Evolutionary conservation across 1,284 basidiomycete species (phyloP).

Genomic region (Meira nashicola): DNA sequence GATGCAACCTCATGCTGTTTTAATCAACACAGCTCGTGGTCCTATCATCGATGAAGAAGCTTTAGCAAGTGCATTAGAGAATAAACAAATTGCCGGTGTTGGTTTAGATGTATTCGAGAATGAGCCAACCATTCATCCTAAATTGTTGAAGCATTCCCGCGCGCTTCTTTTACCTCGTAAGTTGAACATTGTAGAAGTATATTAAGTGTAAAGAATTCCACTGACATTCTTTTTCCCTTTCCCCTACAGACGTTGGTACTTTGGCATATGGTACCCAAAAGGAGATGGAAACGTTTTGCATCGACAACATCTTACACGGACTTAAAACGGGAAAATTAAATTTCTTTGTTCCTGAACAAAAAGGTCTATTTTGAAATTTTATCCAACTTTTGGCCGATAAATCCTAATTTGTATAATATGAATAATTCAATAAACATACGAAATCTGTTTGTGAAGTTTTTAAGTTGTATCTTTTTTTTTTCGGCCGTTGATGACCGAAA

Average conservation of each 20-base stretch:
- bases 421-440: no score
- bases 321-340: conserved; percentile 42
- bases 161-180: conserved; percentile 8
- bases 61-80: conserved; percentile 35
- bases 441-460: no score
- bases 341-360: conserved; percentile 50
- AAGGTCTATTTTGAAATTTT: conserved; percentile 12
- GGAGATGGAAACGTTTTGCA: conserved; percentile 52
- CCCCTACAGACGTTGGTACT: conserved; percentile 36
- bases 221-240: no score
- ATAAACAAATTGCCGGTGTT: conserved; percentile 57
- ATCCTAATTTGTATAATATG: no score
- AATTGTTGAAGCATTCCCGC: not conserved
- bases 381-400: no score
- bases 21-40: conserved; percentile 58
- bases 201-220: not conserved
- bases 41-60: conserved; percentile 55
- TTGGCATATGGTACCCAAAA: conserved; percentile 50
- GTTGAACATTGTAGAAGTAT: conserved; percentile 1
- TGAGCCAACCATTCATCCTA: conserved; percentile 56
- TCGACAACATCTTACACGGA: conserved; percentile 45
- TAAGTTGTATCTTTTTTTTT: no score
- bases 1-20: conserved; percentile 54
- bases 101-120: conserved; percentile 86
- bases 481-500: no score